Evolutionary conservation across 164 flowering plant species (phyloP).

Genomic region (Paratinospora sagittata): DNA sequence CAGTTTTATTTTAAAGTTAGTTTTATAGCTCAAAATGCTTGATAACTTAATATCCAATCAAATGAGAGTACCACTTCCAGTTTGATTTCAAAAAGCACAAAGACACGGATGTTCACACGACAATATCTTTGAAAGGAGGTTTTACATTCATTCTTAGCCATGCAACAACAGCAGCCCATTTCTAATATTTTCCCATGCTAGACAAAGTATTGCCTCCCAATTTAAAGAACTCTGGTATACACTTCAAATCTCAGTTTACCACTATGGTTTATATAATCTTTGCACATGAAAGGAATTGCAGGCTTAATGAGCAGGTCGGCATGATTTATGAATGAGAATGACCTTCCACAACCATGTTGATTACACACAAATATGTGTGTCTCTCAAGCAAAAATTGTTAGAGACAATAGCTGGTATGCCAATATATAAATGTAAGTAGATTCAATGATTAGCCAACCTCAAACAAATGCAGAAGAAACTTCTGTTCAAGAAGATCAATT

Average conservation of each 20-base stretch:
- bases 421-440: background rate
- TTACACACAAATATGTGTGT: background rate
- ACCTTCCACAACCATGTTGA: no score
- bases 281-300: no score
- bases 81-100: background rate
- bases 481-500: conserved; percentile 79
- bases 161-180: background rate
- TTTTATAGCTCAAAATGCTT: background rate
- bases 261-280: no score
- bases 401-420: background rate
- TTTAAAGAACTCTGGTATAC: no score
- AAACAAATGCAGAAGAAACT: conserved; percentile 67
- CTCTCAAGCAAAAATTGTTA: background rate
- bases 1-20: no score
- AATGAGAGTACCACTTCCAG: background rate
- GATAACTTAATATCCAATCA: background rate
- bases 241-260: no score
- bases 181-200: no score
- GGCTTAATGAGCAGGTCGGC: no score
- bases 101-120: background rate
- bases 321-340: no score
- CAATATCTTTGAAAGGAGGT: background rate
- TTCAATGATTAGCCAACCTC: conserved; percentile 38
- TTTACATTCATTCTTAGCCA: background rate
- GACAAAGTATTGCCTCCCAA: no score